phyloP scores from a whole-genome alignment of 2,329 filamentous ascomycete species.

The Xylaria sp. region DNA sequence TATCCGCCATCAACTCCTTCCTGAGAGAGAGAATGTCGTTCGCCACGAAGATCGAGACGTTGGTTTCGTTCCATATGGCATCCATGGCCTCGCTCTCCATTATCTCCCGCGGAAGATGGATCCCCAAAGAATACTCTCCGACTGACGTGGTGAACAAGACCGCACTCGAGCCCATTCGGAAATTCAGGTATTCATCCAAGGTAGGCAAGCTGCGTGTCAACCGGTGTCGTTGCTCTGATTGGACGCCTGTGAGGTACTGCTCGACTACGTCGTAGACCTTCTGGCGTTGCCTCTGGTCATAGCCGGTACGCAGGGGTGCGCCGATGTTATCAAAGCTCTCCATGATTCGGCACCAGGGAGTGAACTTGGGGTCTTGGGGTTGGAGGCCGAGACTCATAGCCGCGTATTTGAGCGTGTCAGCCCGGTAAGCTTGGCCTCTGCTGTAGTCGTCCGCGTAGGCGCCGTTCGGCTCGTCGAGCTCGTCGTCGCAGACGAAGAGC shows the following conservation, averaged over 20 bases:
- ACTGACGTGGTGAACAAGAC: slow-evolving; percentile 19
- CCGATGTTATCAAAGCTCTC: slow-evolving; percentile 23
- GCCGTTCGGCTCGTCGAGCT: slow-evolving; percentile 23
- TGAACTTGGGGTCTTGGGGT: neutral
- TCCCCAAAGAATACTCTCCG: slow-evolving; percentile 19
- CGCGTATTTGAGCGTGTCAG: slow-evolving; percentile 16
- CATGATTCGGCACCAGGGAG: slow-evolving; percentile 12
- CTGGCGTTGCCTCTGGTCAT: slow-evolving; percentile 14
- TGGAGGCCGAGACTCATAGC: slow-evolving; percentile 5
- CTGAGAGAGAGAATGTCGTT: slow-evolving; percentile 24
- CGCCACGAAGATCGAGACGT: slow-evolving; percentile 22
- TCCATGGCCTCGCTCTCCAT: slow-evolving; percentile 16
- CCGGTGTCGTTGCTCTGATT: slow-evolving; percentile 21
- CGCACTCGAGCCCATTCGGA: slow-evolving; percentile 25
- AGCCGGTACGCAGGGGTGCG: slow-evolving; percentile 15
- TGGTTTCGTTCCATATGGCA: slow-evolving; percentile 22
- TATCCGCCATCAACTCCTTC: slow-evolving; percentile 7
- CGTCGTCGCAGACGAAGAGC: slow-evolving; percentile 29
- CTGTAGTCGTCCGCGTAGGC: slow-evolving; percentile 16
- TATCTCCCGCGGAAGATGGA: slow-evolving; percentile 11
- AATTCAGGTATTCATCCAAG: slow-evolving; percentile 22
- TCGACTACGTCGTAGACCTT: slow-evolving; percentile 22
- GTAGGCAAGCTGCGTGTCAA: slow-evolving; percentile 18
- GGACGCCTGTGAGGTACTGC: slow-evolving; percentile 19
- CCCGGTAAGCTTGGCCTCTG: slow-evolving; percentile 18